Conservation (phyloP, 768 basidiomycete genomes). For the Auriscalpium vulgare region DNA sequence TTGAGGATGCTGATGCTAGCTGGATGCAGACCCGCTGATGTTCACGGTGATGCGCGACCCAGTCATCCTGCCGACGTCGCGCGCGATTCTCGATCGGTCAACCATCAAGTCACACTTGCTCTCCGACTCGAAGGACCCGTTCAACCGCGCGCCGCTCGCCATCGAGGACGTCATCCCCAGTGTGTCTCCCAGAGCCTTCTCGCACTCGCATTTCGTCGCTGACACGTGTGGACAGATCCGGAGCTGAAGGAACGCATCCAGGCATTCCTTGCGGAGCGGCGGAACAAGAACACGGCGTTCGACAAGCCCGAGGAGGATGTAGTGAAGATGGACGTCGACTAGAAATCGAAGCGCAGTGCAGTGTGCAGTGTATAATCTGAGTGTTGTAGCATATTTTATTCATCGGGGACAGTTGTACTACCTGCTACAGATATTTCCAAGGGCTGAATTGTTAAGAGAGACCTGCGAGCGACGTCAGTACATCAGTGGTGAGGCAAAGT, state of each 20-base stretch:
- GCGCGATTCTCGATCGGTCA: slow-evolving; percentile 69
- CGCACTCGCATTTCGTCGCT: background rate
- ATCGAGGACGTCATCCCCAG: slow-evolving; percentile 76
- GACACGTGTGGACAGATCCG: slow-evolving; percentile 33
- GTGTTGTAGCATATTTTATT: no score
- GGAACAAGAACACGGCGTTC: slow-evolving; percentile 26
- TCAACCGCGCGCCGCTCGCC: slow-evolving; percentile 79
- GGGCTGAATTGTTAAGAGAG: no score
- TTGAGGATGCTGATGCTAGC: slow-evolving; percentile 5
- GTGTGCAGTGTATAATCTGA: no score
- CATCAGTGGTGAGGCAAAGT: no score
- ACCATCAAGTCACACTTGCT: slow-evolving; percentile 94
- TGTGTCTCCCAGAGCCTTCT: slow-evolving; percentile 28
- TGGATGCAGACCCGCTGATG: slow-evolving; percentile 72
- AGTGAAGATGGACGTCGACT: slow-evolving; percentile 12
- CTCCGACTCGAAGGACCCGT: slow-evolving; percentile 89
- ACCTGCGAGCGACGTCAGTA: no score
- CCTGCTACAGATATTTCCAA: background rate
- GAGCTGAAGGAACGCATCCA: slow-evolving; percentile 74
- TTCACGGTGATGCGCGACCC: slow-evolving; percentile 93
- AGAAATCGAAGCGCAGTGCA: background rate
- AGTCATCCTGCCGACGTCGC: slow-evolving; percentile 81
- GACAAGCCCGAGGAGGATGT: slow-evolving; percentile 16
- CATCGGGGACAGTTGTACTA: no score
- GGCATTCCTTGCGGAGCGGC: slow-evolving; percentile 55